Conservation (phyloP, 768 basidiomycete genomes). For the Leccinum truebloodii region DNA sequence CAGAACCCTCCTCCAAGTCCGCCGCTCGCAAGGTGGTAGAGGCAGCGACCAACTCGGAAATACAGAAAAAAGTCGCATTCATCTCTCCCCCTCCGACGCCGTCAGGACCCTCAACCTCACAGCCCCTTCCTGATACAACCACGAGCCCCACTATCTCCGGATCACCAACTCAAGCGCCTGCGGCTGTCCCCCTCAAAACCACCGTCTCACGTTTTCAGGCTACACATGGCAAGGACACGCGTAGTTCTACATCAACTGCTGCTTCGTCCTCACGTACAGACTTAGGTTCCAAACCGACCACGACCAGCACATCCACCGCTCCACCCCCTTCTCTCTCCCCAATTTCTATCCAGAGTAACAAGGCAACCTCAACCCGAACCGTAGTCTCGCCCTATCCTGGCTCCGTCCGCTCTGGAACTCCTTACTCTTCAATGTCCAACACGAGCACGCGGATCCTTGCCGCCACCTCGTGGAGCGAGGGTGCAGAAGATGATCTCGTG, state of each 20-base stretch:
- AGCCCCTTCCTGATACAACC: conserved; percentile 50
- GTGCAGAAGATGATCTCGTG: conserved; percentile 91
- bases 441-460: conserved; percentile 74
- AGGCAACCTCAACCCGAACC: conserved; percentile 62
- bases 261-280: conserved; percentile 66
- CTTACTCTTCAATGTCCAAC: conserved; percentile 77
- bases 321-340: conserved; percentile 59
- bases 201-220: conserved; percentile 78
- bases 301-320: conserved; percentile 50
- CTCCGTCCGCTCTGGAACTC: conserved; percentile 78
- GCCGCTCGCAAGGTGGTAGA: conserved; percentile 42
- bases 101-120: conserved; percentile 47
- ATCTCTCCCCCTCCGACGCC: conserved; percentile 79
- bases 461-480: conserved; percentile 88
- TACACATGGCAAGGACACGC: conserved; percentile 64
- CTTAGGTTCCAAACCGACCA: conserved; percentile 45
- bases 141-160: conserved; percentile 35
- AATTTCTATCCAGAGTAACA: conserved; percentile 54
- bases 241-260: conserved; percentile 64
- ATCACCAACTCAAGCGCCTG: conserved; percentile 28
- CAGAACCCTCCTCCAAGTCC: conserved; percentile 29
- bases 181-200: conserved; percentile 52
- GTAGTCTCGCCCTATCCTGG: conserved; percentile 62
- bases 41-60: conserved; percentile 40
- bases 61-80: conserved; percentile 87